These are phyloP conservation scores for Casuarina equisetifolia DNA, from an alignment of 306 rosid species.

Conservation along the genomic window DNA sequence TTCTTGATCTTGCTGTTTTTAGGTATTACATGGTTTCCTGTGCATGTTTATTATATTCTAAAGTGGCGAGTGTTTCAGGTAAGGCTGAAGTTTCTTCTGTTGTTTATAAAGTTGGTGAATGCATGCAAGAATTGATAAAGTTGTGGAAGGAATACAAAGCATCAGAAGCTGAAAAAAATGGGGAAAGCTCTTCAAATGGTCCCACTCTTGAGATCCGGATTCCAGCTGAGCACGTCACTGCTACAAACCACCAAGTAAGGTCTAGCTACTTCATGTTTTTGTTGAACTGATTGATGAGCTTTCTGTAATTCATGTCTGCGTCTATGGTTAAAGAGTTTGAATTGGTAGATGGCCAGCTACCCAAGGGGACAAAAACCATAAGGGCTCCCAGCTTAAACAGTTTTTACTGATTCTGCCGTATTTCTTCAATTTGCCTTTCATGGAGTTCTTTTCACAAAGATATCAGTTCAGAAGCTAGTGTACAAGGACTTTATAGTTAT, in stretches of 20 bases:
- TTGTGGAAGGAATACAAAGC: slow-evolving; percentile 78
- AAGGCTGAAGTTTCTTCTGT: slow-evolving; percentile 70
- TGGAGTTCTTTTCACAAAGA: neutral
- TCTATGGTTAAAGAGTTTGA: no score
- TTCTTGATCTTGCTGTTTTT: slow-evolving; percentile 13
- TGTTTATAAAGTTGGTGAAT: slow-evolving; percentile 87
- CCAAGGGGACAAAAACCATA: neutral
- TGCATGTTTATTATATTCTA: slow-evolving; percentile 28
- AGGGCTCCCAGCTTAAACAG: neutral
- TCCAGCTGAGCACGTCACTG: slow-evolving; percentile 87
- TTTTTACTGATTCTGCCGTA: neutral
- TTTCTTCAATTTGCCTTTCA: neutral
- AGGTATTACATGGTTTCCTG: slow-evolving; percentile 15
- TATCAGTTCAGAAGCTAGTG: neutral
- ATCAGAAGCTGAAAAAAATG: slow-evolving; percentile 56
- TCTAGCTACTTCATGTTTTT: slow-evolving; percentile 9
- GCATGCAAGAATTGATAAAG: slow-evolving; percentile 90
- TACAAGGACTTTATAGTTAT: neutral
- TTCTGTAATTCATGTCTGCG: neutral
- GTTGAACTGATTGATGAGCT: neutral
- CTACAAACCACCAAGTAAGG: slow-evolving; percentile 94
- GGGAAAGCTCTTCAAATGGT: slow-evolving; percentile 60
- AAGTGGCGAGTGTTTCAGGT: slow-evolving; percentile 55
- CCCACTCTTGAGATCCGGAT: slow-evolving; percentile 90
- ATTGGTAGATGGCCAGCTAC: neutral